Evolutionary conservation across 176 grass and related monocot genomes (phyloP).

Genomic region (Phragmites australis): DNA sequence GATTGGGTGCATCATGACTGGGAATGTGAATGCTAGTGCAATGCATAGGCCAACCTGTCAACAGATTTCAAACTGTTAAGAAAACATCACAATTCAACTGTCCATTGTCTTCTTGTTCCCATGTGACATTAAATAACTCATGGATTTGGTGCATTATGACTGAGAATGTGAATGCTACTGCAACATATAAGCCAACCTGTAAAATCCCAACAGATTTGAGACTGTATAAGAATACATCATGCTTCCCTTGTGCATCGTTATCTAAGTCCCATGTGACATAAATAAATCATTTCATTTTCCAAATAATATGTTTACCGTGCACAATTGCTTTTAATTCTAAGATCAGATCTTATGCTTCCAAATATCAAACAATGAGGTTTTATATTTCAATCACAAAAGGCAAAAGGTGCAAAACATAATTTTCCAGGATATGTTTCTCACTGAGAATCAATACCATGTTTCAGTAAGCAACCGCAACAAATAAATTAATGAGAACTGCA

Average conservation of each 20-base stretch:
- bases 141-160: neutral
- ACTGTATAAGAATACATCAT: neutral
- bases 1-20: slow-evolving; percentile 90
- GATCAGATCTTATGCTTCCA: neutral
- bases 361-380: neutral
- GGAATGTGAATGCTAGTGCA: slow-evolving; percentile 85
- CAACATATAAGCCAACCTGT: neutral
- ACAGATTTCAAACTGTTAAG: neutral
- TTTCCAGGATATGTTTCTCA: neutral
- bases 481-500: slow-evolving; percentile 18
- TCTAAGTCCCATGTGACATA: neutral
- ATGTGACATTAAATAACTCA: neutral
- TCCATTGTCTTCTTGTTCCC: neutral
- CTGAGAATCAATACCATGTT: neutral
- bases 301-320: neutral
- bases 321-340: neutral
- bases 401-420: neutral
- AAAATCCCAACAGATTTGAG: neutral
- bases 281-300: neutral
- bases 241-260: too few relatives aligned
- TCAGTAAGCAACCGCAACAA: slow-evolving; percentile 4
- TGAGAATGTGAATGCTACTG: neutral
- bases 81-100: neutral
- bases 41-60: slow-evolving; percentile 83
- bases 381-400: neutral